Evolutionary conservation across 169 alveolate genomes (phyloP).

Genomic region (Plasmodium gaboni): DNA sequence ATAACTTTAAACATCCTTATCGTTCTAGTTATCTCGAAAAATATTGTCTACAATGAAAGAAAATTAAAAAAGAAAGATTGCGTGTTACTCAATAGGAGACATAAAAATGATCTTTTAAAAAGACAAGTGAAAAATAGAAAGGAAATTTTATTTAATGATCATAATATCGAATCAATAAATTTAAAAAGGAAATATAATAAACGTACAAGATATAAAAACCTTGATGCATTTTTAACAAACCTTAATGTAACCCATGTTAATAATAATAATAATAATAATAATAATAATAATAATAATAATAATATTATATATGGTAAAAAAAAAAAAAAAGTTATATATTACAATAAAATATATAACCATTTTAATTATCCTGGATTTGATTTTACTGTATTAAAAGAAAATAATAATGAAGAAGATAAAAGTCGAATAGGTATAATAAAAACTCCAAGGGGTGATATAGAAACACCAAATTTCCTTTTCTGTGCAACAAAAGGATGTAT

Average conservation of each 20-base stretch:
- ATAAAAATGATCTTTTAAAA: neutral
- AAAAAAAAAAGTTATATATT: neutral
- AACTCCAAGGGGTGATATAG: slow-evolving; percentile 95
- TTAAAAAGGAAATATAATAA: too few species aligned
- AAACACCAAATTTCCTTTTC: slow-evolving; percentile 98
- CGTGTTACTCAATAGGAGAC: neutral
- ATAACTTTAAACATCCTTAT: neutral
- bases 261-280: neutral
- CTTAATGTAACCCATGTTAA: too few species aligned
- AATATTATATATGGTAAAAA: neutral
- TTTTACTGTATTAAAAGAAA: slow-evolving; percentile 38
- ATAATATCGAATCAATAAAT: too few species aligned
- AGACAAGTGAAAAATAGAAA: neutral
- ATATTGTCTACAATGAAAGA: slow-evolving; percentile 2
- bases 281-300: neutral
- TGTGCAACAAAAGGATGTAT: slow-evolving; percentile 98
- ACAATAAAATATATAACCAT: neutral
- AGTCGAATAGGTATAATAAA: slow-evolving; percentile 95
- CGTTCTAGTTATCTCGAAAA: too few species aligned
- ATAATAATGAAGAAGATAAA: slow-evolving; percentile 77
- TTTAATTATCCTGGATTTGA: slow-evolving; percentile 34
- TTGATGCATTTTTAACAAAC: neutral
- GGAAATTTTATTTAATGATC: neutral
- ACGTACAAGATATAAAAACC: too few species aligned
- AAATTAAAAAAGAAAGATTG: neutral